A percentile compares a stretch with the other conserved stretches of the same genome.
These are phyloP conservation scores for Fraxinus albicans DNA, from an alignment of 305 asterid species.

Conservation along the genomic window DNA sequence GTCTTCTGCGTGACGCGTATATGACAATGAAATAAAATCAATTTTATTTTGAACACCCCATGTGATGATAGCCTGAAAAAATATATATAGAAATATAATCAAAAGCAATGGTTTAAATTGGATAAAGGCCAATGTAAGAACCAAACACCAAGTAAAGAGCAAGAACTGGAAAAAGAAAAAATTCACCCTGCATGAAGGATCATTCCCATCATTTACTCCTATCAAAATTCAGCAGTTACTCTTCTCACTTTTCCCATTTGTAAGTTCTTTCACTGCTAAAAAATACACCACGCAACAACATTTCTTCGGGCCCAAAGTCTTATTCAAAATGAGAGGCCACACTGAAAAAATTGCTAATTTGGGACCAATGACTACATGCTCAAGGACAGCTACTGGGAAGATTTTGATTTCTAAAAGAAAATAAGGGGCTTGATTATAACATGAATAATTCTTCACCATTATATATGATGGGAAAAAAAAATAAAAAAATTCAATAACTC, in stretches of 20 bases:
- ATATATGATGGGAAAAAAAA: background rate
- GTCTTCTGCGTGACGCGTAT: constrained; percentile 89
- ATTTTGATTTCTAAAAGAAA: background rate
- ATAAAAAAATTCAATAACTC: background rate
- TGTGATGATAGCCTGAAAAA: constrained; percentile 75
- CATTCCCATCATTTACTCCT: background rate
- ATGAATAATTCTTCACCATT: background rate
- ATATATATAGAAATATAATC: background rate
- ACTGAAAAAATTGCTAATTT: background rate
- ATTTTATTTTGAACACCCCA: constrained; percentile 93
- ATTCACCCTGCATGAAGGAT: background rate
- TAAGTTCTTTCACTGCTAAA: background rate
- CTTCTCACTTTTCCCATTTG: background rate
- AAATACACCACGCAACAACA: background rate
- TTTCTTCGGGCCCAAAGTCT: background rate
- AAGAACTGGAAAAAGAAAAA: background rate
- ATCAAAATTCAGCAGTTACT: background rate
- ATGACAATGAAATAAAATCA: constrained; percentile 84
- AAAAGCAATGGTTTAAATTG: background rate
- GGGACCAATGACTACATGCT: background rate
- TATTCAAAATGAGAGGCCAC: background rate
- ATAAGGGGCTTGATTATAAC: background rate
- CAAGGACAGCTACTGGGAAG: background rate
- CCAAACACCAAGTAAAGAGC: background rate
- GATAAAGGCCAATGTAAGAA: background rate